These are phyloP conservation scores for Yarrowia sp. DNA, from an alignment of 805 yeast species.

Conservation along the genomic window DNA sequence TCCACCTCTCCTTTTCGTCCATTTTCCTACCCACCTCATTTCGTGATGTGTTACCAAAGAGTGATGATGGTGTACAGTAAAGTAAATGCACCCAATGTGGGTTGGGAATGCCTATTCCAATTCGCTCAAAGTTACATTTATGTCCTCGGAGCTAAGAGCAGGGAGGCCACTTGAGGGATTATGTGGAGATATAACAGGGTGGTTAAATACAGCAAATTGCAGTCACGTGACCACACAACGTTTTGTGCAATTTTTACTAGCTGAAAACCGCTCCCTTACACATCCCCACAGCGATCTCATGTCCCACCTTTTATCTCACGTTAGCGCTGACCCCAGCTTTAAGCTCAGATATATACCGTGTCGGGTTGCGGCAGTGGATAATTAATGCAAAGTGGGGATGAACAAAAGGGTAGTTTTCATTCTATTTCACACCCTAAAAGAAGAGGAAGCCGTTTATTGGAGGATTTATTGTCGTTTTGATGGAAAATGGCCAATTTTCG, in stretches of 20 bases:
- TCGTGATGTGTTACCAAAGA: constrained; percentile 37
- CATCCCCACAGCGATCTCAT: too few relatives aligned
- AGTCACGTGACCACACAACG: background rate
- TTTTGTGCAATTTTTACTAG: too few relatives aligned
- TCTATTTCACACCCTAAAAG: too few relatives aligned
- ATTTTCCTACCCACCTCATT: constrained; percentile 26
- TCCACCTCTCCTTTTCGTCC: too few relatives aligned
- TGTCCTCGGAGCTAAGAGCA: constrained; percentile 33
- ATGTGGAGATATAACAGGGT: background rate
- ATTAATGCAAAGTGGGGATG: constrained; percentile 14
- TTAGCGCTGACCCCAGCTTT: constrained; percentile 2
- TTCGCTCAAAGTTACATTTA: constrained; percentile 35
- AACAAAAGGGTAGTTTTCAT: too few relatives aligned
- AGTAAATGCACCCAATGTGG: constrained; percentile 21
- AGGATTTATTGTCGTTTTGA: too few relatives aligned
- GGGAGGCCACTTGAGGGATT: constrained; percentile 4
- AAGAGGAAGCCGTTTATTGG: too few relatives aligned
- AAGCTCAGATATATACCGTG: constrained; percentile 28
- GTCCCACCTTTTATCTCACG: background rate
- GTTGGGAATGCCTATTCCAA: constrained; percentile 21
- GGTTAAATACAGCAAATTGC: background rate
- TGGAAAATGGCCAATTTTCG: too few relatives aligned
- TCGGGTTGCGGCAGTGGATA: constrained; percentile 32
- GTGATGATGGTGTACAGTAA: constrained; percentile 26
- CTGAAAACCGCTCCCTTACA: too few relatives aligned